Evolutionary conservation across 495 filamentous ascomycete species (phyloP).

Genomic region (Neurospora sp.): DNA sequence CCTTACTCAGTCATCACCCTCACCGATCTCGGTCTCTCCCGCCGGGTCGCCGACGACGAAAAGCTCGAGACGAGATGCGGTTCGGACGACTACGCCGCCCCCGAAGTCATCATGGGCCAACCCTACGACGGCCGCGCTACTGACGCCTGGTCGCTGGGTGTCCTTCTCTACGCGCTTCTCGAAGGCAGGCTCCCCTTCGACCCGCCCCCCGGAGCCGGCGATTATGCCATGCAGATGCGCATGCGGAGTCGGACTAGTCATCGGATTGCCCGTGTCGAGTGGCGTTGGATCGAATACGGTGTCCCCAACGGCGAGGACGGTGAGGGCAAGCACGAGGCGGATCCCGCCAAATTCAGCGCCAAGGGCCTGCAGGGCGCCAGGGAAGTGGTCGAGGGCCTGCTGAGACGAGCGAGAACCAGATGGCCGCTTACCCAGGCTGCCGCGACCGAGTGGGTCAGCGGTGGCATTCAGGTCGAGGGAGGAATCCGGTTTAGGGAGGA

Average conservation of each 20-base stretch:
- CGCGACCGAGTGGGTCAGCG: conserved; percentile 62
- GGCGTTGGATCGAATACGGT: conserved; percentile 82
- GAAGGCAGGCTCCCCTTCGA: conserved; percentile 91
- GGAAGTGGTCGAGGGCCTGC: conserved; percentile 66
- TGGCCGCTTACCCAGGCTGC: conserved; percentile 64
- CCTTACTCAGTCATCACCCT: conserved; percentile 76
- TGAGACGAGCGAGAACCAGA: conserved; percentile 68
- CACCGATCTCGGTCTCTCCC: conserved; percentile 85
- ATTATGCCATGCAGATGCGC: conserved; percentile 44
- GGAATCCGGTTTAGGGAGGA: conserved; percentile 63
- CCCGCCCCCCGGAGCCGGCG: conserved; percentile 60
- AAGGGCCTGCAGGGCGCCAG: conserved; percentile 61
- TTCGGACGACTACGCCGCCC: conserved; percentile 93
- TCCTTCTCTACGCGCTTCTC: conserved; percentile 86
- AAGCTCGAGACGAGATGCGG: conserved; percentile 86
- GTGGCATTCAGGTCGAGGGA: conserved; percentile 59
- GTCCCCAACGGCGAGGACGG: conserved; percentile 53
- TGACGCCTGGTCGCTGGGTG: conserved; percentile 92
- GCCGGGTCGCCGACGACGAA: conserved; percentile 65
- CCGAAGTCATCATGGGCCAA: conserved; percentile 90
- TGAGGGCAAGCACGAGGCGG: conserved; percentile 36
- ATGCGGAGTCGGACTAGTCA: conserved; percentile 73
- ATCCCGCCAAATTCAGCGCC: conserved; percentile 41
- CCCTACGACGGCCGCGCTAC: conserved; percentile 87
- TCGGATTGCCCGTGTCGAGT: conserved; percentile 88